phyloP scores from a whole-genome alignment of 2,329 filamentous ascomycete species.

The Pseudogymnoascus sp. region DNA sequence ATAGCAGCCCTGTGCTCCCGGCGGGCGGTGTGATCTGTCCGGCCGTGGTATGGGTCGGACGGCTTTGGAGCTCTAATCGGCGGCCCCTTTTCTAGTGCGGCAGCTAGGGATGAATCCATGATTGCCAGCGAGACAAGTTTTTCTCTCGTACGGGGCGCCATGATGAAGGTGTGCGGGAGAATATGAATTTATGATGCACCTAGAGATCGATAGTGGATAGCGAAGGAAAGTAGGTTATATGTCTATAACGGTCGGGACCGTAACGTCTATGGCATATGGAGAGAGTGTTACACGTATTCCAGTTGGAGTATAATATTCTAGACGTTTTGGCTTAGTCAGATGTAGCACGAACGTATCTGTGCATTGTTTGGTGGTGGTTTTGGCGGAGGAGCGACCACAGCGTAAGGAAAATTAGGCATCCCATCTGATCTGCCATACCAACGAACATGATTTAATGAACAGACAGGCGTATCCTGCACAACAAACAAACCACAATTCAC shows the following conservation, averaged over 20 bases:
- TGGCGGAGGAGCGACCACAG: too few relatives aligned
- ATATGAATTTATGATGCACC: neutral
- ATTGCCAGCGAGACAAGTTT: slow-evolving; percentile 11
- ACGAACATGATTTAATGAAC: neutral
- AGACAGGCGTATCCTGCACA: neutral
- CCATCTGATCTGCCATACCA: too few relatives aligned
- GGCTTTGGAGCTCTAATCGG: neutral
- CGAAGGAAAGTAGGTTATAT: neutral
- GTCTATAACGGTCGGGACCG: neutral
- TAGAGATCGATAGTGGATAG: neutral
- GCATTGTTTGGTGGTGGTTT: too few relatives aligned
- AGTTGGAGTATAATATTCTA: neutral
- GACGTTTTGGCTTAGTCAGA: neutral
- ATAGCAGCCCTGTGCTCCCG: slow-evolving; percentile 11
- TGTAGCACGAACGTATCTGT: neutral
- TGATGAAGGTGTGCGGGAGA: neutral
- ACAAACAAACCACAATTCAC: neutral
- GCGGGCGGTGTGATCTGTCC: slow-evolving; percentile 11
- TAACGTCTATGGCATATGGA: neutral
- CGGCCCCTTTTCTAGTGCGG: slow-evolving; percentile 10
- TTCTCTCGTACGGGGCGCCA: slow-evolving; percentile 11
- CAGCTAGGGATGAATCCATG: slow-evolving; percentile 10
- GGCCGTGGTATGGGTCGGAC: slow-evolving; percentile 13
- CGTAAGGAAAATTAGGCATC: too few relatives aligned
- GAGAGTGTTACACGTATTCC: neutral